Evolutionary conservation across 2,329 filamentous ascomycete species (phyloP), one percentile per base, ranked within the genome.

Genomic region (Triangularia setosa): DNA sequence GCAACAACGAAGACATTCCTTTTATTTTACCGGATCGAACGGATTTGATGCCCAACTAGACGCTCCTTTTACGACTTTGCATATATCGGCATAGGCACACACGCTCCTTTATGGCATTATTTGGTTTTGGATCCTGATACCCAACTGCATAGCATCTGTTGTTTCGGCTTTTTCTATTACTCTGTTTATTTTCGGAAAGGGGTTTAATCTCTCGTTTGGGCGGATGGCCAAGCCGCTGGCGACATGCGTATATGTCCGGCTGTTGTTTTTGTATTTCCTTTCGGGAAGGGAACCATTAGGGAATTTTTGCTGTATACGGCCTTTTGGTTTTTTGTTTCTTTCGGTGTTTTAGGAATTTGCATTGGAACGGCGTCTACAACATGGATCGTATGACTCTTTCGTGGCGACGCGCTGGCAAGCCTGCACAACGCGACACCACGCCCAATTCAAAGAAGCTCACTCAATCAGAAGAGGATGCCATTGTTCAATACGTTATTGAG

Each of bases 141-240:
- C 78, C 79, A 79, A 80, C 76, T 83, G 81, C 82, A 84, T 84
- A 83, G 82, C 82, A 81, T 80, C 79, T 81, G 78, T 79, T 79
- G 71, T 70, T 72, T 68, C 68, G 64, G 62, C 54, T 60, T 57
- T 64, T 58, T 64, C 64, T 58, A 58, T 58, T 18, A 33, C 52
- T 6, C 23, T 33, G 33, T 30, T 60, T 40, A 35, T 30, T 21
- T 21, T 33, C 48, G 56, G 27, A 16, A 55, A 24, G 30, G 40
- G 9, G 14, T 27, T 24, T 24, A 55, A 24, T 55, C 23, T 28
- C 25, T 24, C 11, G 7, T 27, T 4, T 55, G 52, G 23, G 18
- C 18, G 24, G 24, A 53, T 25, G 24, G 35, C 58, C 59, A 53
- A 52, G 61, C 59, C 24, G 61, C 60, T 33, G 62, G 58, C n/a